Percentiles rank a stretch among this genome's conserved stretches.
Evolutionary conservation across 2,329 filamentous ascomycete species (phyloP).

Genomic region (Fusarium musae): DNA sequence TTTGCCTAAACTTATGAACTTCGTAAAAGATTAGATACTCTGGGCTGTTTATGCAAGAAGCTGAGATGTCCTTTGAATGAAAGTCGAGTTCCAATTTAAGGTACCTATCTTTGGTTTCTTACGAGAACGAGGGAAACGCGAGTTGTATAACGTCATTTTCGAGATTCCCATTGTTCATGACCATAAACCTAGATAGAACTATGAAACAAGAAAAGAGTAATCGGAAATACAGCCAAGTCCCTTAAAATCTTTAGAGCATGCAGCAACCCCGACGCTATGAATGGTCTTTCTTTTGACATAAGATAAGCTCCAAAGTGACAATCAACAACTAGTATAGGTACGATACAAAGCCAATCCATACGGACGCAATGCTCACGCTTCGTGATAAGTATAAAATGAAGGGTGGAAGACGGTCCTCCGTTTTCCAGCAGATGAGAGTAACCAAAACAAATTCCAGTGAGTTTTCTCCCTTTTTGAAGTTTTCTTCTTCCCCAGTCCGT

Average conservation of each 20-base stretch:
- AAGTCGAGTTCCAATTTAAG: neutral
- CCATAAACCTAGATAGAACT: constrained; percentile 39
- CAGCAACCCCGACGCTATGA: constrained; percentile 44
- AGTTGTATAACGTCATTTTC: constrained; percentile 30
- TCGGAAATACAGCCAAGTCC: constrained; percentile 16
- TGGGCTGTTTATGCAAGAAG: neutral
- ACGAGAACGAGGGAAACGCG: neutral
- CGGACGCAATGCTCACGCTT: constrained; percentile 32
- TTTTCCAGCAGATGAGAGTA: neutral
- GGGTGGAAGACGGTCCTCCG: constrained; percentile 1
- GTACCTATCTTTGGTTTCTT: neutral
- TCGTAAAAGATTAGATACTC: neutral
- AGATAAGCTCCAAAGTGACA: constrained; percentile 23
- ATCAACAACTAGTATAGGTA: constrained; percentile 11
- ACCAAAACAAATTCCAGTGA: constrained; percentile 1
- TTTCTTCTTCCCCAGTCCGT: constrained; percentile 23
- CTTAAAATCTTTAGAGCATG: constrained; percentile 27
- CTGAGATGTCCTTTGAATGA: neutral
- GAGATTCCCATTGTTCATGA: constrained; percentile 37
- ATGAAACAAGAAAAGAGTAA: constrained; percentile 12
- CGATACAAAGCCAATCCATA: constrained; percentile 26
- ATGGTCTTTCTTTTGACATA: constrained; percentile 33
- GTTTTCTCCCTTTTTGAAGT: neutral
- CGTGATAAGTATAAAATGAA: constrained; percentile 34
- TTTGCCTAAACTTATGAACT: neutral